A percentile compares a stretch with the other conserved stretches of the same genome.
phyloP scores from a whole-genome alignment of 495 filamentous ascomycete species.

The Penicillium paxilli region DNA sequence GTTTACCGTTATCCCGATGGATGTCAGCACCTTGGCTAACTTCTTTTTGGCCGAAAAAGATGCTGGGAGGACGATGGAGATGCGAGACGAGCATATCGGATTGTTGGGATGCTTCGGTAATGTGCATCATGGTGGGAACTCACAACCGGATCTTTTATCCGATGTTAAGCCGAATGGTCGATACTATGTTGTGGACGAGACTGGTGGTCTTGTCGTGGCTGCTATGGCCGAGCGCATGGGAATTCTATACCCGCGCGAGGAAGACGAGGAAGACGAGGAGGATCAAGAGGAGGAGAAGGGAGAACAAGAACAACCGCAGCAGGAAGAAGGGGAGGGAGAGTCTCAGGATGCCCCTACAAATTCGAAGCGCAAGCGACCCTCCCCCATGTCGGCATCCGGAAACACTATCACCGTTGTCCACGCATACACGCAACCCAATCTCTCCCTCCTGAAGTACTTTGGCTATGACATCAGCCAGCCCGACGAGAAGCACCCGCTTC shows the following conservation, averaged over 20 bases:
- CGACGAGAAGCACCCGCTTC: constrained; percentile 71
- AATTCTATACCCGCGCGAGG: constrained; percentile 62
- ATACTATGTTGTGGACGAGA: constrained; percentile 91
- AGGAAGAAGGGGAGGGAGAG: constrained; percentile 5
- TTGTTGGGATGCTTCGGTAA: constrained; percentile 68
- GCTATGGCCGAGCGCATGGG: constrained; percentile 92
- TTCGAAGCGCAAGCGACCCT: constrained; percentile 24
- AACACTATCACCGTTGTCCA: constrained; percentile 92
- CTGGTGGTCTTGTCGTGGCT: constrained; percentile 79
- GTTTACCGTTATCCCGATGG: constrained; percentile 81
- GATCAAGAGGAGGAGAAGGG: constrained; percentile 9
- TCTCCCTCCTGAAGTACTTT: constrained; percentile 84
- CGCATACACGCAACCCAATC: constrained; percentile 84
- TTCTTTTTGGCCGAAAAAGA: constrained; percentile 79
- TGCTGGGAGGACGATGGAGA: constrained; percentile 75
- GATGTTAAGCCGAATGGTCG: constrained; percentile 57
- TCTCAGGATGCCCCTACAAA: constrained; percentile 7
- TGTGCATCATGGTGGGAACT: constrained; percentile 49
- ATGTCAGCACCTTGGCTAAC: constrained; percentile 69
- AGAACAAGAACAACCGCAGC: neutral
- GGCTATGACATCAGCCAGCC: constrained; percentile 71
- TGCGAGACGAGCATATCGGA: constrained; percentile 82
- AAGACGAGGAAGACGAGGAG: constrained; percentile 29
- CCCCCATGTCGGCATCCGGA: constrained; percentile 52
- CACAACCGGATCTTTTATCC: constrained; percentile 20